Evolutionary conservation across 768 basidiomycete species (phyloP).

Genomic region (Trametes sanguinea): DNA sequence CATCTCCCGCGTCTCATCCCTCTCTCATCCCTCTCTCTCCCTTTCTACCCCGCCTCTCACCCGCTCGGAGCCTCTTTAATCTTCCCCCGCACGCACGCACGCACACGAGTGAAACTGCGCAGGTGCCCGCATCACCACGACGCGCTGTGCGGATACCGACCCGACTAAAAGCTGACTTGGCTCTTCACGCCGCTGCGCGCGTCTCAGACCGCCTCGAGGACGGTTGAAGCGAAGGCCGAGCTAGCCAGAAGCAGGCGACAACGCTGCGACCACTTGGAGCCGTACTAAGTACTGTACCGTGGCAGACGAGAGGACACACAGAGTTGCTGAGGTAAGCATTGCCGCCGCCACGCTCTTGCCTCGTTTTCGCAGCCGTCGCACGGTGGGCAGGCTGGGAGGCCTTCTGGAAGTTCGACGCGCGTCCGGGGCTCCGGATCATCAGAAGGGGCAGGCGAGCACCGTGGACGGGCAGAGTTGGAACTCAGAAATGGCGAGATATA

Average conservation of each 20-base stretch:
- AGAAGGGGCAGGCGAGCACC: conserved; percentile 7
- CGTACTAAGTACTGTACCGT: too few relatives aligned
- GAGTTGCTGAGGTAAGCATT: conserved; percentile 1
- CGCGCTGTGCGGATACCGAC: too few relatives aligned
- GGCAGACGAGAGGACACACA: too few relatives aligned
- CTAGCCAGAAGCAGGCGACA: too few relatives aligned
- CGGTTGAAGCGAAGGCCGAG: too few relatives aligned
- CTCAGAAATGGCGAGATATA: neutral
- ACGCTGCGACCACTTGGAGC: too few relatives aligned
- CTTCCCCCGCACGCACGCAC: too few relatives aligned
- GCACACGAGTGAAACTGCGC: too few relatives aligned
- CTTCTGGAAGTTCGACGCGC: neutral
- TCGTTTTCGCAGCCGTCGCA: conserved; percentile 6
- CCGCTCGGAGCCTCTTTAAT: neutral
- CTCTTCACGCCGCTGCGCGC: too few relatives aligned
- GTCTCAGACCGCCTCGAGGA: too few relatives aligned
- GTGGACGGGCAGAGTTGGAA: neutral
- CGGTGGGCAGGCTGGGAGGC: conserved; percentile 1
- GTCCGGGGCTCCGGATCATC: conserved; percentile 20
- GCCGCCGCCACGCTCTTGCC: conserved; percentile 8
- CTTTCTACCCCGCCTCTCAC: neutral
- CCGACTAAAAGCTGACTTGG: too few relatives aligned
- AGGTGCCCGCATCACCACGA: too few relatives aligned
- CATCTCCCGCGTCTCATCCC: neutral
- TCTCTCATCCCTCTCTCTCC: neutral